These are phyloP conservation scores for Ogataea paradorogensis DNA, from an alignment of 805 yeast genomes.

Conservation along the genomic window DNA sequence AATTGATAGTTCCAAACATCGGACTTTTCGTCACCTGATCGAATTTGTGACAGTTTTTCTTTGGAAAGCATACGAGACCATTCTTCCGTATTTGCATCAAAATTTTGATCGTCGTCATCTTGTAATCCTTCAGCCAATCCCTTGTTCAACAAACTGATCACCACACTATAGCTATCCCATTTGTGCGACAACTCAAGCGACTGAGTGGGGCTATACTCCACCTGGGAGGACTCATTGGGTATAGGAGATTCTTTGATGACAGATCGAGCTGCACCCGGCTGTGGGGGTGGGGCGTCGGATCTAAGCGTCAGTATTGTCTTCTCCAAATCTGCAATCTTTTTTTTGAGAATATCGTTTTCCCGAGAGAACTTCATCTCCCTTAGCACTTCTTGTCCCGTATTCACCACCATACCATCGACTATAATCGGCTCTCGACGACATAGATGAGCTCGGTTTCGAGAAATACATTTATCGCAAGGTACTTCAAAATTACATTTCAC, in stretches of 20 bases:
- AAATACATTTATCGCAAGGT: slow-evolving; percentile 46
- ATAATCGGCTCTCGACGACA: slow-evolving; percentile 35
- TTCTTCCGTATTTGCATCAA: slow-evolving; percentile 30
- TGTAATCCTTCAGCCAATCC: slow-evolving; percentile 24
- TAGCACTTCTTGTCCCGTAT: slow-evolving; percentile 20
- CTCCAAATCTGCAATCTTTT: slow-evolving; percentile 28
- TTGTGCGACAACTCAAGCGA: slow-evolving; percentile 10
- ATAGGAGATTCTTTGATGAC: neutral
- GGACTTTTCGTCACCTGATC: slow-evolving; percentile 21
- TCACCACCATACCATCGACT: slow-evolving; percentile 32
- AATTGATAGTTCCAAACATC: slow-evolving; percentile 30
- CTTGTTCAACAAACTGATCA: slow-evolving; percentile 24
- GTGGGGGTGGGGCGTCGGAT: slow-evolving; percentile 2
- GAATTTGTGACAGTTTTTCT: slow-evolving; percentile 7
- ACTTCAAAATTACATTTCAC: slow-evolving; percentile 46
- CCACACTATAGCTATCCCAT: slow-evolving; percentile 29
- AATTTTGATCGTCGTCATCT: slow-evolving; percentile 24
- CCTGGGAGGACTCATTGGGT: neutral
- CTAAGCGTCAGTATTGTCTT: slow-evolving; percentile 16
- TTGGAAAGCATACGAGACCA: slow-evolving; percentile 24
- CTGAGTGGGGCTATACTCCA: neutral
- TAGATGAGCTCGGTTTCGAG: slow-evolving; percentile 29
- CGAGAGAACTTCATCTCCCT: slow-evolving; percentile 24
- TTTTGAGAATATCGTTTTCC: slow-evolving; percentile 30
- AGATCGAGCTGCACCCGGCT: too few relatives aligned